Base-by-base conservation (phyloP, 805 yeast genomes). In the Barnettozyma salicaria region DNA sequence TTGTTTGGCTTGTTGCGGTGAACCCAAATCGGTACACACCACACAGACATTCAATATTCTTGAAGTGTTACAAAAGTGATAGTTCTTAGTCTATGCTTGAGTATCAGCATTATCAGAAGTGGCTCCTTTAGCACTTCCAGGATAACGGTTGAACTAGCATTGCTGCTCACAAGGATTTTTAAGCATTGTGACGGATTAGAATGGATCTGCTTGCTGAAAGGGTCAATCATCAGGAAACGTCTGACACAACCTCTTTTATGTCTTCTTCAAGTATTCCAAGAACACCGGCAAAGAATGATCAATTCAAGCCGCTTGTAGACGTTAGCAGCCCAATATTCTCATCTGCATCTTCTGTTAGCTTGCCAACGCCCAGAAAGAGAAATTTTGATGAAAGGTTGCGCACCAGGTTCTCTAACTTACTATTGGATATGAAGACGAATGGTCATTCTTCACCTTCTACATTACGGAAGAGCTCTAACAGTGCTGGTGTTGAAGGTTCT, bases 341-440 rank as follows among this genome's bases (percentile, higher is more conserved):
- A 19, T 32, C 40, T 12, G 30, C 32, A 17, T 40, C 43, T 4
- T 36, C 43, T 6, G 17, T 30, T 6, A 37, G 31, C 26, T 34
- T 42, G 4, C 16, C 6, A 12, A 21, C 36, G 14, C 33, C 32
- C 16, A 34, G 36, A 7, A 34, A 32, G 12, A 36, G 39, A 32
- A 30, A 38, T 22, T 40, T 40, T 11, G 43, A 32, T 27, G 41
- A 34, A 18, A 27, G 39, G 22, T 22, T 35, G 12, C 32, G 7
- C 24, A 32, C 34, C 5, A 29, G 34, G 28, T 43, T 37, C 32
- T 28, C 41, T 3, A 32, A 32, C 9, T 19, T 22, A 11, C 27
- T 22, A n/a, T 20, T 21, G 14, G 14, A 19, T 12, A 34, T 25
- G 3, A 24, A 21, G n/a, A 9, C 12, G 9, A 25, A 19, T n/a